A percentile compares a stretch with the other conserved stretches of the same genome.
Conservation (phyloP, 2,329 filamentous ascomycete genomes). For the Penicillium sp. region DNA sequence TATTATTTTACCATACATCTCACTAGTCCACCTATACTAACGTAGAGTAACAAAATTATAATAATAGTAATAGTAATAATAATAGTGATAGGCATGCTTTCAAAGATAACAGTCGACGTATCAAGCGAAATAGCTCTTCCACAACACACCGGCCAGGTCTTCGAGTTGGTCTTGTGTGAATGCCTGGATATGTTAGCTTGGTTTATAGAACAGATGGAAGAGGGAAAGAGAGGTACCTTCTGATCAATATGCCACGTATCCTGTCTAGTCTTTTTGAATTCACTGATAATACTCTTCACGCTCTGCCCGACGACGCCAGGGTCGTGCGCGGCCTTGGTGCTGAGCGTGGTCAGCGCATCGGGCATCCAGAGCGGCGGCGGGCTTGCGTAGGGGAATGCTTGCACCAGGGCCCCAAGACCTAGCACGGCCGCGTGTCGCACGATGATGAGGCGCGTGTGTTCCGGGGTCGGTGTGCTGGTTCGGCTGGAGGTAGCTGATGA, state of each 20-base stretch:
- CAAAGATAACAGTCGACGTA: neutral
- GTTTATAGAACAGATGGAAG: slow-evolving; percentile 14
- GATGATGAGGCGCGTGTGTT: slow-evolving; percentile 69
- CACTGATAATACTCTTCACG: slow-evolving; percentile 86
- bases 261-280: slow-evolving; percentile 99
- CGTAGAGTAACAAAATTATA: too few relatives aligned
- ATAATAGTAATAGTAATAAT: neutral
- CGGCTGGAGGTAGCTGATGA: slow-evolving; percentile 42
- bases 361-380: slow-evolving; percentile 93
- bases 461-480: slow-evolving; percentile 47
- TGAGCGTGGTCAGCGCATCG: slow-evolving; percentile 80
- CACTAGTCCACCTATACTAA: neutral
- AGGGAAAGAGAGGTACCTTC: slow-evolving; percentile 62
- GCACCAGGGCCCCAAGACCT: slow-evolving; percentile 83
- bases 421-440: slow-evolving; percentile 85
- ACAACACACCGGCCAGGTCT: slow-evolving; percentile 90
- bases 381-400: slow-evolving; percentile 93
- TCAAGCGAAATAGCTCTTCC: slow-evolving; percentile 99
- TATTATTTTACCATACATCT: neutral
- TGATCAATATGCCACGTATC: slow-evolving; percentile 98
- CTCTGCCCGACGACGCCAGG: slow-evolving; percentile 91
- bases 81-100: neutral
- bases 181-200: slow-evolving; percentile 49
- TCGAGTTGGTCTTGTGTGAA: slow-evolving; percentile 92
- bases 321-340: slow-evolving; percentile 79